A percentile compares a stretch with the other conserved stretches of the same genome.
phyloP scores from a whole-genome alignment of 352 stramenopile species.

The Pythium dissimile region DNA sequence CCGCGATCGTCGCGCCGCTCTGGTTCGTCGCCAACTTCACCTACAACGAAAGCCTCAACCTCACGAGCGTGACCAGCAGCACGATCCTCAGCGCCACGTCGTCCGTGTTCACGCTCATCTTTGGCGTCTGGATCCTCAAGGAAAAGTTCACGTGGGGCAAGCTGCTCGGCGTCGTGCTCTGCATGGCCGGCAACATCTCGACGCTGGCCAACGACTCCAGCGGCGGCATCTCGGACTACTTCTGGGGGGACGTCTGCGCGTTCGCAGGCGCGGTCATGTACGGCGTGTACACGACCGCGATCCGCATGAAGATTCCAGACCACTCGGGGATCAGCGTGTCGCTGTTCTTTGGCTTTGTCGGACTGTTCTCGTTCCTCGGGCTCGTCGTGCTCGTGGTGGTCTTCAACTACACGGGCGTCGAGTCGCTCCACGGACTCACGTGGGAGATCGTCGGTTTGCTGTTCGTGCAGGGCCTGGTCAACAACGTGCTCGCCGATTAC shows the following conservation, averaged over 20 bases:
- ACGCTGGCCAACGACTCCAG: constrained; percentile 78
- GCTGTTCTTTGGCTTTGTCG: constrained; percentile 94
- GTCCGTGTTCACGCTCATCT: constrained; percentile 92
- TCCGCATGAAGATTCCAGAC: constrained; percentile 71
- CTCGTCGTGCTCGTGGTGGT: constrained; percentile 70
- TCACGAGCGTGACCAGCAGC: constrained; percentile 91
- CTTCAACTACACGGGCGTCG: constrained; percentile 56
- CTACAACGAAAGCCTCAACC: constrained; percentile 92
- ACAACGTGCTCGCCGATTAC: constrained; percentile 95
- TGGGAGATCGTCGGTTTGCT: constrained; percentile 83
- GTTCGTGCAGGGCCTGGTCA: constrained; percentile 87
- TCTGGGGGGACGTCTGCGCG: constrained; percentile 58
- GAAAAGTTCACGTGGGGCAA: constrained; percentile 84
- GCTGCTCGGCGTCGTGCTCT: constrained; percentile 79
- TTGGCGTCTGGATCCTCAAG: constrained; percentile 77
- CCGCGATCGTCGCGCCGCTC: constrained; percentile 83
- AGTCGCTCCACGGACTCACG: constrained; percentile 57
- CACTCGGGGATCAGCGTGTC: constrained; percentile 88
- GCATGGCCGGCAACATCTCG: constrained; percentile 83
- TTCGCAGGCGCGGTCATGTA: constrained; percentile 89
- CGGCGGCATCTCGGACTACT: constrained; percentile 31
- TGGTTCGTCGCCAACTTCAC: constrained; percentile 96
- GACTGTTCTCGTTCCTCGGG: constrained; percentile 83
- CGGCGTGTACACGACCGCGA: constrained; percentile 91
- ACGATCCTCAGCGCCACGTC: constrained; percentile 95